Percentiles rank a stretch among this genome's conserved stretches.
Conservation (phyloP, 2,329 filamentous ascomycete genomes). For the Beauveria brongniartii region DNA sequence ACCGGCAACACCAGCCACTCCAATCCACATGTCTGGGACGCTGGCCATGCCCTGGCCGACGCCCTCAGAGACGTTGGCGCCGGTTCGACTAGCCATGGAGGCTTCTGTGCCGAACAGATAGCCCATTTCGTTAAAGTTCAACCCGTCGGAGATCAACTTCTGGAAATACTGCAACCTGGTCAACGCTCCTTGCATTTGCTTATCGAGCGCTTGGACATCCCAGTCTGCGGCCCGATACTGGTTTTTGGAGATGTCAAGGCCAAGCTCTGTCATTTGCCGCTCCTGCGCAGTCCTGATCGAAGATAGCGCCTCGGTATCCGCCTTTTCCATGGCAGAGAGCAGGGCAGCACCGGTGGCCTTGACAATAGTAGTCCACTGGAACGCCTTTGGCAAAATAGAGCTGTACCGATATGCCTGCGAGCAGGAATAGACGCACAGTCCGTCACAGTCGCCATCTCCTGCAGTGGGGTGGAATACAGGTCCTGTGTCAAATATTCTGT, state of each 20-base stretch:
- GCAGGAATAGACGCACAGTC: background rate
- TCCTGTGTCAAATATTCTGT: background rate
- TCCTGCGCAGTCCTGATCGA: background rate
- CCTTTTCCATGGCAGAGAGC: conserved; percentile 6
- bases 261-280: conserved; percentile 5
- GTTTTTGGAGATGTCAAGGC: conserved; percentile 2
- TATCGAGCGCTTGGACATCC: conserved; percentile 9
- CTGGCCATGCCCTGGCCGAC: conserved; percentile 7
- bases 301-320: background rate
- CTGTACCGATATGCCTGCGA: conserved; percentile 5
- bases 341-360: conserved; percentile 3
- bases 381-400: background rate
- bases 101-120: conserved; percentile 3
- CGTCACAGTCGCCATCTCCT: background rate
- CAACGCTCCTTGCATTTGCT: conserved; percentile 4
- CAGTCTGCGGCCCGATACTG: conserved; percentile 9
- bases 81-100: conserved; percentile 6
- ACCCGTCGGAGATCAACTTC: background rate
- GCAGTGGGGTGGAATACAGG: background rate
- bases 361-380: conserved; percentile 1
- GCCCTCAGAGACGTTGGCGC: conserved; percentile 2
- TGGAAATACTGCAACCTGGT: conserved; percentile 6
- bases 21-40: conserved; percentile 8
- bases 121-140: conserved; percentile 6
- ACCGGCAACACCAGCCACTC: background rate